Percentiles rank a stretch among this genome's conserved stretches.
These are phyloP conservation scores for Tolypocladium tundrense DNA, from an alignment of 2,329 filamentous ascomycete genomes.

Conservation along the genomic window DNA sequence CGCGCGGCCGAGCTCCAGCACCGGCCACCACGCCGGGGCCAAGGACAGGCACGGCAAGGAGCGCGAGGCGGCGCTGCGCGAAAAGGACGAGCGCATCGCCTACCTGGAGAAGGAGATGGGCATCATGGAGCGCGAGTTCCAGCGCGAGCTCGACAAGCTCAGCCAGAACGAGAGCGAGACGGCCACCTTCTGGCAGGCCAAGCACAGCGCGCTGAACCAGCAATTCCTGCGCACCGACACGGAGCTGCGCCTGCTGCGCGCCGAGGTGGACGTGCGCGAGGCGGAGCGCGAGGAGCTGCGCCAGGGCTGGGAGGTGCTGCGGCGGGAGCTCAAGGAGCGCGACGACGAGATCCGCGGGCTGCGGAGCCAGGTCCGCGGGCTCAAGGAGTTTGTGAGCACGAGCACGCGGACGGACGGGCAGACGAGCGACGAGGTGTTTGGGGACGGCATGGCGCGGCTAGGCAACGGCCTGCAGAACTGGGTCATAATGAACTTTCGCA, in stretches of 20 bases:
- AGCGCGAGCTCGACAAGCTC: slow-evolving; percentile 40
- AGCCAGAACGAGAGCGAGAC: slow-evolving; percentile 44
- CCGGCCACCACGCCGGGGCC: slow-evolving; percentile 1
- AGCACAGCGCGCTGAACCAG: slow-evolving; percentile 41
- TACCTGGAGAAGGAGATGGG: slow-evolving; percentile 41
- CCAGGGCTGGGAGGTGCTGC: slow-evolving; percentile 36
- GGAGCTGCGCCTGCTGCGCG: slow-evolving; percentile 38
- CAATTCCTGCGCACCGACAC: slow-evolving; percentile 42
- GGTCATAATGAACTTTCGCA: slow-evolving; percentile 60
- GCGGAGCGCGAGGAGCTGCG: slow-evolving; percentile 38
- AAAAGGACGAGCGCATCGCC: slow-evolving; percentile 42
- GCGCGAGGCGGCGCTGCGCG: slow-evolving; percentile 19
- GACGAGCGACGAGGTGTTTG: slow-evolving; percentile 56
- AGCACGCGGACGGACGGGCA: slow-evolving; percentile 52
- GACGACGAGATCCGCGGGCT: slow-evolving; percentile 48
- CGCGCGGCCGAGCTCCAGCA: slow-evolving; percentile 4
- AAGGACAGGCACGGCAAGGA: slow-evolving; percentile 12
- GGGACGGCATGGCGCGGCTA: slow-evolving; percentile 48
- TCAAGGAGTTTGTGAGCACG: slow-evolving; percentile 64
- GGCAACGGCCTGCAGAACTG: slow-evolving; percentile 64
- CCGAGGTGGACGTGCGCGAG: slow-evolving; percentile 37
- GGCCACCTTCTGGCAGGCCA: slow-evolving; percentile 47
- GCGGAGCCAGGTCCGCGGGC: slow-evolving; percentile 49
- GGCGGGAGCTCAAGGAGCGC: slow-evolving; percentile 33
- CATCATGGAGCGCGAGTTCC: slow-evolving; percentile 43